Conservation (phyloP, 768 basidiomycete genomes). For the Candolleomyces efflorescens region DNA sequence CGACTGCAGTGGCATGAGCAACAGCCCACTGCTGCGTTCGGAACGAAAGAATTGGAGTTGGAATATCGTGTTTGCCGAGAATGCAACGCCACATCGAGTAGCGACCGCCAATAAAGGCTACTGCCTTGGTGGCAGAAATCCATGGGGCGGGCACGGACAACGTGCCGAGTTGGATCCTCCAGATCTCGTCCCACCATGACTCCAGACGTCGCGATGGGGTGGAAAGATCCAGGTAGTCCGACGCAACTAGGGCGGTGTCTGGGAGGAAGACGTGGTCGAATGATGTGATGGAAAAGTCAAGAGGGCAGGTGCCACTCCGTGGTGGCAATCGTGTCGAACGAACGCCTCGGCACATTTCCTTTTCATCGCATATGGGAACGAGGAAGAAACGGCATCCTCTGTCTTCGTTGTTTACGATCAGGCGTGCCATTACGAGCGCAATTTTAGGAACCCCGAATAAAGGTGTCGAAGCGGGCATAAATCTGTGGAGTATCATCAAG, state of each 20-base stretch:
- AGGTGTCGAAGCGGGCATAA: constrained; percentile 57
- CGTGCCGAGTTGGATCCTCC: constrained; percentile 53
- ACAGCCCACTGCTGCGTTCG: constrained; percentile 64
- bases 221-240: constrained; percentile 36
- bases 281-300: constrained; percentile 54
- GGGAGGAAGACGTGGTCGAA: constrained; percentile 54
- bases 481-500: constrained; percentile 28
- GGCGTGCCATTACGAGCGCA: constrained; percentile 51
- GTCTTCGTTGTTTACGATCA: constrained; percentile 48
- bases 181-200: constrained; percentile 54
- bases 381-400: constrained; percentile 51
- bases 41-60: constrained; percentile 55
- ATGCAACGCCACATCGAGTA: constrained; percentile 55
- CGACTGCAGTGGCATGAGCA: constrained; percentile 46
- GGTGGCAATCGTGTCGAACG: constrained; percentile 45
- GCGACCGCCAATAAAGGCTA: constrained; percentile 52
- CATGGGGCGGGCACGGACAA: constrained; percentile 45
- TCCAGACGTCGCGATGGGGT: constrained; percentile 36
- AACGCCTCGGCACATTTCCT: constrained; percentile 50
- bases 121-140: constrained; percentile 48
- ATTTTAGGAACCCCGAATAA: constrained; percentile 50
- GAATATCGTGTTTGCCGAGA: constrained; percentile 35
- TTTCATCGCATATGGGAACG: constrained; percentile 50
- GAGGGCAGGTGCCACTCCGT: constrained; percentile 48
- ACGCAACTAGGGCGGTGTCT: constrained; percentile 43